Conservation (phyloP, 139 green algal species). For the Mesostigma viride region DNA sequence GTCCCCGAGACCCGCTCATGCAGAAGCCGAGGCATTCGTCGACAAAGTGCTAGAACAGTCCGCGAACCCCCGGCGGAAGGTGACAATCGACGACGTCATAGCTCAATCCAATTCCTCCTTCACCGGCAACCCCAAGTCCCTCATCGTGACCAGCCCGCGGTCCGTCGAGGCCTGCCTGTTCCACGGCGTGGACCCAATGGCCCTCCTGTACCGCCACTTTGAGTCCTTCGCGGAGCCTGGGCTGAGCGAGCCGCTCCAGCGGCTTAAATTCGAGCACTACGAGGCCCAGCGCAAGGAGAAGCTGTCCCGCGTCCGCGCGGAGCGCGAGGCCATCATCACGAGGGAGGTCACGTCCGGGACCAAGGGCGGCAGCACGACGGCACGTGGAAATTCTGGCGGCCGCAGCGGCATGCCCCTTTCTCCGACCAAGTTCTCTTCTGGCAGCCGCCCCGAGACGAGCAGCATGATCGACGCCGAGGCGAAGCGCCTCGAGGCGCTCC, state of each 20-base stretch:
- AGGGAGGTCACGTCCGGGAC: no score
- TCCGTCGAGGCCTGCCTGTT: conserved; percentile 69
- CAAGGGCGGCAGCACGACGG: no score
- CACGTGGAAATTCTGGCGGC: no score
- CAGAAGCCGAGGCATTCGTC: no score
- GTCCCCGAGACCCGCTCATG: no score
- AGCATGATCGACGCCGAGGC: conserved; percentile 31
- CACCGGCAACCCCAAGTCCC: conserved; percentile 21
- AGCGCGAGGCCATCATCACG: background rate
- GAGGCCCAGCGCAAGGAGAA: conserved; percentile 45
- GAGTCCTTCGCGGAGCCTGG: conserved; percentile 43
- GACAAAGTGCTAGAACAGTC: no score
- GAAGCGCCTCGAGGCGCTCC: conserved; percentile 66
- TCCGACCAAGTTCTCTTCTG: no score
- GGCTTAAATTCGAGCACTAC: conserved; percentile 26
- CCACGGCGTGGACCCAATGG: conserved; percentile 65
- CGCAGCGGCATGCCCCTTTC: no score
- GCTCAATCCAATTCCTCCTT: no score
- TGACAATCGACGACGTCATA: no score
- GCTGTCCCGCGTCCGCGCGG: background rate
- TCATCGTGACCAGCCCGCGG: conserved; percentile 58
- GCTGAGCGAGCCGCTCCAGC: background rate
- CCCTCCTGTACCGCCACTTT: conserved; percentile 51
- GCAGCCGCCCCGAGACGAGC: background rate
- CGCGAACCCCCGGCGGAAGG: no score